Base-by-base conservation (phyloP, 495 filamentous ascomycete species). In the Thozetella sp. region DNA sequence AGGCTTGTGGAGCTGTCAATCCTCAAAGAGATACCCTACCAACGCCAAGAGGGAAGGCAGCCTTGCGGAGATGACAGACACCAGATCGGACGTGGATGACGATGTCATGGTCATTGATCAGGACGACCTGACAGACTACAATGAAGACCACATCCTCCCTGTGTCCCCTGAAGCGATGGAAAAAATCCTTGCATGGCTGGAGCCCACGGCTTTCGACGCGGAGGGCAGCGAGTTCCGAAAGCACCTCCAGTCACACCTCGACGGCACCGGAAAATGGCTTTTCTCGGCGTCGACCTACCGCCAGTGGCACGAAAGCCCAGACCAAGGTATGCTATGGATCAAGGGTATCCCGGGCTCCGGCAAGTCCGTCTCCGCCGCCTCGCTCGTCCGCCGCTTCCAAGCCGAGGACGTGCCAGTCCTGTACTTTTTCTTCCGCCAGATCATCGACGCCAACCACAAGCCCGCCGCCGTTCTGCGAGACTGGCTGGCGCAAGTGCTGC, bases 391-490 rank as follows among this genome's bases (percentile, higher is more conserved):
- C 15, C 51, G 63, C 1, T 67, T 82, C 15, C 57, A 54, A 25
- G 40, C 43, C 13, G 67, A 64, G 58, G 70, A 54, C 30, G 61
- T 30, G 6, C 79, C 76, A 0, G 76, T 82, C 2, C 65, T 84
- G 0, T 83, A 66, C 61, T 84, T 86, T 66, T 86, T 86, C 67
- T 83, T 83, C 63, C 75, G 82, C 2, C 76, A 83, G 48, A 83
- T 83, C 60, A 77, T 85, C 57, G 62, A 65, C 22, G 70, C 75
- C 9, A 84, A 85, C 57, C 75, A 77, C 61, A 60, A 67, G 17
- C 78, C 80, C 2, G 24, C 37, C 13, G 57, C 55, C 19, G 37
- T 66, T 73, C 78, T 65, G 72, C 77, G 76, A 6, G 81, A 83
- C 66, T 84, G 73, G 71, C 55, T 80, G 11, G 63, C 58, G 15